A percentile compares a stretch with the other conserved stretches of the same genome.
These are phyloP conservation scores for Escovopsis sp. DNA, from an alignment of 2,329 filamentous ascomycete species.

Conservation along the genomic window DNA sequence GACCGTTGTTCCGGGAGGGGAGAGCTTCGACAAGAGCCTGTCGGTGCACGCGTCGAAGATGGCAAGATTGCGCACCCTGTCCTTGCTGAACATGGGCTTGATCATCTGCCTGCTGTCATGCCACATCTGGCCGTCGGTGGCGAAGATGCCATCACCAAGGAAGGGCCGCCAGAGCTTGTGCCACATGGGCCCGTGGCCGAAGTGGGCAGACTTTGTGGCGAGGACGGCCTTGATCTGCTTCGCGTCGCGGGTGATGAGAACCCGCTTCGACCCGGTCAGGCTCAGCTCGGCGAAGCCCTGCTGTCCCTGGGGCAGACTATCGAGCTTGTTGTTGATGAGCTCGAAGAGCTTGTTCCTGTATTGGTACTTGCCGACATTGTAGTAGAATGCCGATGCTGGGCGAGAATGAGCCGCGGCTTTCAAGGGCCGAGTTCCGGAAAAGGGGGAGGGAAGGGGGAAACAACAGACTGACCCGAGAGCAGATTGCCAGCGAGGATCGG, in stretches of 20 bases:
- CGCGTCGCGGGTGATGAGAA: slow-evolving; percentile 36
- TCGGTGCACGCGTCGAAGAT: slow-evolving; percentile 47
- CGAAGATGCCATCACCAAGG: slow-evolving; percentile 43
- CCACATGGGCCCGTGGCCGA: slow-evolving; percentile 30
- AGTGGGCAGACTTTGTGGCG: slow-evolving; percentile 41
- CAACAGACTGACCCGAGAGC: slow-evolving; percentile 13
- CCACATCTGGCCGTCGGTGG: slow-evolving; percentile 37
- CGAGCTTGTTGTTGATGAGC: slow-evolving; percentile 7
- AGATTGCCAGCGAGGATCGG: slow-evolving; percentile 19
- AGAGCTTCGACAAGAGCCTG: slow-evolving; percentile 43
- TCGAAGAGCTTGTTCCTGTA: slow-evolving; percentile 8
- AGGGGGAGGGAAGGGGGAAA: not conserved
- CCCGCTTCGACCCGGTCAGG: slow-evolving; percentile 8
- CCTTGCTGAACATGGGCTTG: slow-evolving; percentile 36
- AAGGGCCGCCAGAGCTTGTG: slow-evolving; percentile 29
- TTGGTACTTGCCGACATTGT: slow-evolving; percentile 8
- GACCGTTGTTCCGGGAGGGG: slow-evolving; percentile 35
- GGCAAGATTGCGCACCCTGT: slow-evolving; percentile 32
- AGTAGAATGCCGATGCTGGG: slow-evolving; percentile 8
- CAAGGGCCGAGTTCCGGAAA: not conserved
- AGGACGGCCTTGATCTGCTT: slow-evolving; percentile 43
- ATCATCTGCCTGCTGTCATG: slow-evolving; percentile 37
- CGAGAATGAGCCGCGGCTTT: not conserved
- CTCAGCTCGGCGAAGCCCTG: slow-evolving; percentile 10
- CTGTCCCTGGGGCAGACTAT: slow-evolving; percentile 2